phyloP scores from a whole-genome alignment of 371 early-diverging fungal species.

The Globomyces sp. region DNA sequence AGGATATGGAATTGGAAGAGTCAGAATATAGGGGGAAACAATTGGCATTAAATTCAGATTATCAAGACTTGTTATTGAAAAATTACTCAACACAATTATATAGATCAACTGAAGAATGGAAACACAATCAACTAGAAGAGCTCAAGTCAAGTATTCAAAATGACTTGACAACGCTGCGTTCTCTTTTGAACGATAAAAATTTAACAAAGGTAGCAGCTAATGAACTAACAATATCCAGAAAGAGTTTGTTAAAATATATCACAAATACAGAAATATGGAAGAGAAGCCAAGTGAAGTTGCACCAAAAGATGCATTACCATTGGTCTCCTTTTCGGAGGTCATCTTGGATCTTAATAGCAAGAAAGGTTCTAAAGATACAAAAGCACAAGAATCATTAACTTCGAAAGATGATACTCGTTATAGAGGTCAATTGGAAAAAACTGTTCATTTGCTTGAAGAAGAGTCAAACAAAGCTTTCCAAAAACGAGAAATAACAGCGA shows the following conservation, averaged over 20 bases:
- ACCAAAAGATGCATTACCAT: constrained; percentile 5
- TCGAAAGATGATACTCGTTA: background rate
- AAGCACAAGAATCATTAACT: background rate
- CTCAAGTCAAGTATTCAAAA: background rate
- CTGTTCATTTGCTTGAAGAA: background rate
- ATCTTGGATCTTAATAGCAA: background rate
- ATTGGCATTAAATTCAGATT: background rate
- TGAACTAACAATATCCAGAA: background rate
- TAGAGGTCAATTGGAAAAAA: constrained; percentile 8
- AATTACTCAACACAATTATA: background rate
- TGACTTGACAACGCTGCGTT: background rate
- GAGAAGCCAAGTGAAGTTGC: constrained; percentile 5
- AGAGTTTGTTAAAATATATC: background rate
- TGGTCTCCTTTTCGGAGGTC: constrained; percentile 5
- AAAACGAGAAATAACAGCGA: background rate
- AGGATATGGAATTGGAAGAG: constrained; percentile 13
- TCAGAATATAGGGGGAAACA: constrained; percentile 1
- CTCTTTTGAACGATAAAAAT: background rate
- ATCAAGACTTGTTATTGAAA: constrained; percentile 17
- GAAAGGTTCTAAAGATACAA: background rate
- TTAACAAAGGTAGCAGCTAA: background rate
- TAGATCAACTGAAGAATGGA: constrained; percentile 4
- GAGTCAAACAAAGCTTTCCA: background rate
- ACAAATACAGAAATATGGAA: constrained; percentile 6
- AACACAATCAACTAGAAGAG: background rate